Evolutionary conservation across 2,329 filamentous ascomycete species (phyloP), one percentile per base, ranked within the genome.

Genomic region (Claviceps cyperi): DNA sequence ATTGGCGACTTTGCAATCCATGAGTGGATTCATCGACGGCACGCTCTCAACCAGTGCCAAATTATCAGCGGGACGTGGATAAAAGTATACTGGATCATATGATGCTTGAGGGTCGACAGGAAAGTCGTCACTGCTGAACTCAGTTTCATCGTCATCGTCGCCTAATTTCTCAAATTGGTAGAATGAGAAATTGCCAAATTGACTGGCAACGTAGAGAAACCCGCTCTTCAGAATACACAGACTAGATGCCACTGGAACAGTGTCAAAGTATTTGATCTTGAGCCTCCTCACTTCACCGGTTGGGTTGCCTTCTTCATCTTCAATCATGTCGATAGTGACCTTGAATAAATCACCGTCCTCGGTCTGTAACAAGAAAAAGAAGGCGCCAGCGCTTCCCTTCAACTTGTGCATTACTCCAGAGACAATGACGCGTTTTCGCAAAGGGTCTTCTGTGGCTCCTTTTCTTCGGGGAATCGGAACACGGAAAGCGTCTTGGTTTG

Each of bases 311-410:
- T 85, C 78, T 1, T 83, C 78, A 58, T 94, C 86, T 57, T 90
- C 84, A 9, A 82, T 76, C 81, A 96, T 91, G 55, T 96, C 89
- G 53, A 98, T 81, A 0, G 84, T 96, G 47, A 97, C 78, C 65
- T 97, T 97, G 76, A 98, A 97, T 6, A 98, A 73, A 65, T 98
- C 94, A n/a, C 92, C 92, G 64, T 98, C 94, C 51, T 98, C 92
- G 0, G 86, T 89, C 64, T 99, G 92, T 0, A 98, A 71, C 2
- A 99, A 77, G 64, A 97, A 95, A 72, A 98, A 99, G 70, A 98
- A 98, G 1, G 90, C 89, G 28, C 89, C 89, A 5, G 74, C 75
- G 52, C 75, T 82, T 53, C 80, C 80, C 60, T 92, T 91, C 64
- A 96, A 83, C 65, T 94, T 94, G 69, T 98, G 92, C 81, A 97